A percentile compares a stretch with the other conserved stretches of the same genome.
Evolutionary conservation across 73 alveolate species (phyloP).

Genomic region (Diophrys appendiculata): DNA sequence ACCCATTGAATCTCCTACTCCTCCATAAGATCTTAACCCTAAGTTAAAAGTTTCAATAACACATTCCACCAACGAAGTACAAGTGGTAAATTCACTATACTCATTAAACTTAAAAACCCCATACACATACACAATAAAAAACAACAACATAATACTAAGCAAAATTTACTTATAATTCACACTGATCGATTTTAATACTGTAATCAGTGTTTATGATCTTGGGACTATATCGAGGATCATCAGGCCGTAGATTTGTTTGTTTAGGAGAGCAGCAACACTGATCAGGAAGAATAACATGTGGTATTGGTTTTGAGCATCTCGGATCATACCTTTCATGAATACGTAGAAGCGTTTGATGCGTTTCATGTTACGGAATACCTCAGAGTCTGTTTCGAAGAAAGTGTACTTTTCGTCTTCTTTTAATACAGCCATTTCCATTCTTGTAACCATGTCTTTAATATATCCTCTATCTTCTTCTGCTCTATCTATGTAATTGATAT

Average conservation of each 20-base stretch:
- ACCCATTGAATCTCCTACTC: constrained; percentile 75
- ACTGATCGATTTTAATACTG: constrained; percentile 54
- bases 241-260: constrained; percentile 45
- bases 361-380: too few relatives aligned
- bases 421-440: too few relatives aligned
- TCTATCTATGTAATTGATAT: too few relatives aligned
- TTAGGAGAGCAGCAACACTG: constrained; percentile 39
- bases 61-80: constrained; percentile 76
- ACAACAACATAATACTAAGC: constrained; percentile 36
- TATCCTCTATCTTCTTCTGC: too few relatives aligned
- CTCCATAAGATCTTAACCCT: constrained; percentile 97
- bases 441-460: too few relatives aligned
- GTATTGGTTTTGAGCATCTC: constrained; percentile 8
- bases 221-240: constrained; percentile 63
- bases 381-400: too few relatives aligned
- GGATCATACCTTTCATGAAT: too few relatives aligned
- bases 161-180: constrained; percentile 48
- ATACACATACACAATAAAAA: constrained; percentile 52
- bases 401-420: too few relatives aligned
- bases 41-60: constrained; percentile 70
- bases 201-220: constrained; percentile 45
- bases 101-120: constrained; percentile 41
- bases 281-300: constrained; percentile 26
- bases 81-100: constrained; percentile 9
- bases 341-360: too few relatives aligned